These are phyloP conservation scores for Penicillium crustosum DNA, from an alignment of 2,329 filamentous ascomycete species.

Conservation along the genomic window DNA sequence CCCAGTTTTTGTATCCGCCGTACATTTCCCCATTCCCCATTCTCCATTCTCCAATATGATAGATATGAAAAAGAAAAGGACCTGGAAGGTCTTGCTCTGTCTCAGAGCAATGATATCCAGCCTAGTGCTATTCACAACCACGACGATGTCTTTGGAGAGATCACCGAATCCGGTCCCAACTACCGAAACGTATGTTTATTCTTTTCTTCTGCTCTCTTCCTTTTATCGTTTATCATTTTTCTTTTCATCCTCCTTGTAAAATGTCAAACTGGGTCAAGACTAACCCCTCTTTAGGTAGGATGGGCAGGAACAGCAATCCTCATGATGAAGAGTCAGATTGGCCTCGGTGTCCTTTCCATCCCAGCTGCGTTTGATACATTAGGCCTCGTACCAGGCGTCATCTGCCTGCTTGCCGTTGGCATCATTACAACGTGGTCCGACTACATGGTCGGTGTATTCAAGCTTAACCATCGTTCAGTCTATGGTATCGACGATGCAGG, in stretches of 20 bases:
- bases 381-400: constrained; percentile 52
- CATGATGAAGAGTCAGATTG: constrained; percentile 51
- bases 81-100: not conserved
- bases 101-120: not conserved
- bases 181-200: constrained; percentile 28
- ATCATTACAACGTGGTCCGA: constrained; percentile 51
- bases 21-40: not conserved
- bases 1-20: not conserved
- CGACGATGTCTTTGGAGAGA: constrained; percentile 42
- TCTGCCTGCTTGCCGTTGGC: constrained; percentile 44
- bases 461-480: constrained; percentile 54
- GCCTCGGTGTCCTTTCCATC: constrained; percentile 52
- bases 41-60: not conserved
- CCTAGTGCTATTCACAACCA: not conserved
- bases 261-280: not conserved
- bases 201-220: not conserved
- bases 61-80: constrained; percentile 6
- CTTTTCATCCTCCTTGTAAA: not conserved
- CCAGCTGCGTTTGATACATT: constrained; percentile 48
- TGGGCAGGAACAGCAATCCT: constrained; percentile 47
- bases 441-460: constrained; percentile 52
- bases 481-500: constrained; percentile 61
- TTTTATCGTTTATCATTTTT: no score
- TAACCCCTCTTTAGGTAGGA: constrained; percentile 34
- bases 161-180: constrained; percentile 33